Evolutionary conservation across 2,329 filamentous ascomycete genomes (phyloP).

Genomic region (Aspergillus terreus): DNA sequence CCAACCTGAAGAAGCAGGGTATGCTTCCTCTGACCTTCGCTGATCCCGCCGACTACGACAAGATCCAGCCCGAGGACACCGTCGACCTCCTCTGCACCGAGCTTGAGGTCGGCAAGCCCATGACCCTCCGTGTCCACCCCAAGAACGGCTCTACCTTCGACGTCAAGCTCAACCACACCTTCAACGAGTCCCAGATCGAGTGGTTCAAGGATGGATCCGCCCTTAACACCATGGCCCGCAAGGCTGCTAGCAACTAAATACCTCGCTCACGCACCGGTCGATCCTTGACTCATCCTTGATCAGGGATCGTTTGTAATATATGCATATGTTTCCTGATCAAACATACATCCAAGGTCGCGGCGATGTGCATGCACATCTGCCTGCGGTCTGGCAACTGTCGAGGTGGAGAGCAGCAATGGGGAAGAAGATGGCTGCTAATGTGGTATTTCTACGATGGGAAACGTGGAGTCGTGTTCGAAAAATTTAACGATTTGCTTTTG

Average conservation of each 20-base stretch:
- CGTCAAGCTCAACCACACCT: conserved; percentile 84
- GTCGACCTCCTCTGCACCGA: conserved; percentile 87
- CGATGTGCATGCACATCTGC: neutral
- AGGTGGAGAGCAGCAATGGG: conserved; percentile 12
- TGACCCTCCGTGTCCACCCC: conserved; percentile 89
- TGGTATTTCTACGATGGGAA: conserved; percentile 25
- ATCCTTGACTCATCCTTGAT: conserved; percentile 4
- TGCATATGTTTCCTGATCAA: conserved; percentile 16
- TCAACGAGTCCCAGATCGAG: conserved; percentile 96
- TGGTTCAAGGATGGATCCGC: conserved; percentile 99
- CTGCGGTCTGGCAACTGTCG: neutral
- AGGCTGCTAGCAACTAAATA: conserved; percentile 17
- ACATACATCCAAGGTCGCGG: conserved; percentile 2
- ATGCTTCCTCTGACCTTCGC: conserved; percentile 97
- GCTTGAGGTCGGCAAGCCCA: conserved; percentile 85
- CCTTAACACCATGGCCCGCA: conserved; percentile 97
- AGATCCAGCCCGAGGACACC: conserved; percentile 88
- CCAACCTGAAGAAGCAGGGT: conserved; percentile 99
- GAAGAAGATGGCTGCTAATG: conserved; percentile 15
- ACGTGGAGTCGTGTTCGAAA: conserved; percentile 33
- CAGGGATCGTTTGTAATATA: conserved; percentile 15
- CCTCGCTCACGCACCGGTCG: neutral
- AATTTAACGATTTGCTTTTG: conserved; percentile 31
- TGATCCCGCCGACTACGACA: conserved; percentile 95
- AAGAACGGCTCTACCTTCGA: conserved; percentile 77